phyloP scores from a whole-genome alignment of 78 protist genomes.

The Tieghemostelium lacteum region DNA sequence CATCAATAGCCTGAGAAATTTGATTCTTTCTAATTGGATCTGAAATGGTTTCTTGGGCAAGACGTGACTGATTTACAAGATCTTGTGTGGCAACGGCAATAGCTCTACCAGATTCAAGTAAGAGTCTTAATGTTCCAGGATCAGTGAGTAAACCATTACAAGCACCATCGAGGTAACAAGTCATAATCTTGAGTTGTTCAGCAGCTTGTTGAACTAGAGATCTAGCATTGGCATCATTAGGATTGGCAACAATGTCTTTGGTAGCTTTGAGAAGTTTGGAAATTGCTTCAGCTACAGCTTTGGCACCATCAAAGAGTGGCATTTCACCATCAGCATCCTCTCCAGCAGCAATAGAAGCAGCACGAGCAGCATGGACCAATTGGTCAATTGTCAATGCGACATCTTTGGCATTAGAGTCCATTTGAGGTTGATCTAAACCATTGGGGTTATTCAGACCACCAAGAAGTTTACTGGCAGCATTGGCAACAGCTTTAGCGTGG shows the following conservation, averaged over 20 bases:
- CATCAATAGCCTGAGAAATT: conserved; percentile 29
- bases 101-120: conserved; percentile 77
- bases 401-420: conserved; percentile 73
- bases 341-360: conserved; percentile 74
- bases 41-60: background rate
- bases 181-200: conserved; percentile 67
- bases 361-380: conserved; percentile 83
- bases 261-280: conserved; percentile 62
- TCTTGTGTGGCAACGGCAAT: conserved; percentile 80
- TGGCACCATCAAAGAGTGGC: conserved; percentile 82
- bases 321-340: conserved; percentile 81
- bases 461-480: conserved; percentile 69
- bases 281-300: conserved; percentile 81
- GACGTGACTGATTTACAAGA: conserved; percentile 33
- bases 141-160: conserved; percentile 72
- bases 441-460: conserved; percentile 73
- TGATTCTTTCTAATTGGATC: conserved; percentile 67
- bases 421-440: conserved; percentile 53
- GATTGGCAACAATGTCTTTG: conserved; percentile 75
- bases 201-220: conserved; percentile 61
- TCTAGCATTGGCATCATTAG: conserved; percentile 75
- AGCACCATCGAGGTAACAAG: conserved; percentile 78
- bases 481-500: conserved; percentile 77
- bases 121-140: conserved; percentile 55
- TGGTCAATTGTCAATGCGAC: conserved; percentile 72